phyloP scores from a whole-genome alignment of 139 green algal genomes.

The Desmodesmus armatus region DNA sequence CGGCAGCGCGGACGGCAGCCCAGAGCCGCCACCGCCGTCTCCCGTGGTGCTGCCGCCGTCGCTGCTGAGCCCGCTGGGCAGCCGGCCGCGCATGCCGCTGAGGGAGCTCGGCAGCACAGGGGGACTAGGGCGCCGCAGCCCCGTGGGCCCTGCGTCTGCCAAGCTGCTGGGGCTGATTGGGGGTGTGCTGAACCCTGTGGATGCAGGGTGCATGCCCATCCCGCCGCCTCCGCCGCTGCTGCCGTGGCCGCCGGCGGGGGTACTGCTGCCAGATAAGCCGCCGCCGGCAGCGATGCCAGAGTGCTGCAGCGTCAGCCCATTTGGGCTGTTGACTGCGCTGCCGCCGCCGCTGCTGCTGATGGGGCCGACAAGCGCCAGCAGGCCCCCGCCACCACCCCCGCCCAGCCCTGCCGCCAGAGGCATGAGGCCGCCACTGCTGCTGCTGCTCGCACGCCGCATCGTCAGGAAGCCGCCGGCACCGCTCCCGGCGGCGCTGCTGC shows the following conservation, averaged over 20 bases:
- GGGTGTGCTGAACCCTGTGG: not conserved
- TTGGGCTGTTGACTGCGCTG: not conserved
- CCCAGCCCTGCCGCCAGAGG: too few relatives aligned
- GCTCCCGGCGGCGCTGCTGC: not conserved
- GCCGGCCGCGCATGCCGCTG: not conserved
- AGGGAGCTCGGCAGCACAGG: not conserved
- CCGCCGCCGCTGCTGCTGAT: slow-evolving; percentile 3
- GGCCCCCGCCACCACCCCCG: not conserved
- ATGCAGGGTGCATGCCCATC: not conserved
- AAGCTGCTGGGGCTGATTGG: slow-evolving; percentile 23
- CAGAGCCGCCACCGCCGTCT: not conserved
- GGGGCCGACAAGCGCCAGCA: slow-evolving; percentile 16
- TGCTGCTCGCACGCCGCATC: slow-evolving; percentile 22
- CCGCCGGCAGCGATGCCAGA: too few relatives aligned
- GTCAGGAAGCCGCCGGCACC: not conserved
- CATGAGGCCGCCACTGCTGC: not conserved
- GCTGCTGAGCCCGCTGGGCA: not conserved
- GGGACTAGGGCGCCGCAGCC: slow-evolving; percentile 3
- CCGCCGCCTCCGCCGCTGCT: not conserved
- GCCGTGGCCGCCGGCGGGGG: not conserved
- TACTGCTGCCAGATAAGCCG: too few relatives aligned
- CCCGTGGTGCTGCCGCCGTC: not conserved
- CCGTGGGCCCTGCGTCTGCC: not conserved
- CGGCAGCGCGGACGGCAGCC: not conserved
- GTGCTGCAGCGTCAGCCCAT: too few relatives aligned